These are phyloP conservation scores for Hypoxylon sp. DNA, from an alignment of 2,329 filamentous ascomycete genomes.

Conservation along the genomic window DNA sequence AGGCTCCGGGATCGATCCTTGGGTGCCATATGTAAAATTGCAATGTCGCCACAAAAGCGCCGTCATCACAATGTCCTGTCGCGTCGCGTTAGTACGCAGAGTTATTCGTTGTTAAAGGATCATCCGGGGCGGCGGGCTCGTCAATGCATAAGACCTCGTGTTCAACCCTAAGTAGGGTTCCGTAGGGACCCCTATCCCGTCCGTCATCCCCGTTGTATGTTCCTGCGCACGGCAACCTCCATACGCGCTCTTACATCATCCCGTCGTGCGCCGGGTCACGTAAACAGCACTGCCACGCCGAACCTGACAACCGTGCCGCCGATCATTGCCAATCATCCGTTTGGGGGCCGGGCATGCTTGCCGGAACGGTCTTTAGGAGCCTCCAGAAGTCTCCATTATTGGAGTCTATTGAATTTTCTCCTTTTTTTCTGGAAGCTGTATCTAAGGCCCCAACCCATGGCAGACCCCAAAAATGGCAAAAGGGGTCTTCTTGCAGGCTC, in stretches of 20 bases:
- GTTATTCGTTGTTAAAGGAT: constrained; percentile 16
- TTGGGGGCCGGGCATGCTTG: constrained; percentile 32
- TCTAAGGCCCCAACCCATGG: constrained; percentile 7
- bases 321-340: constrained; percentile 38
- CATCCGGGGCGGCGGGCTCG: constrained; percentile 33
- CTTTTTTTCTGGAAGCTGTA: constrained; percentile 37
- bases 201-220: constrained; percentile 37
- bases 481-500: constrained; percentile 35
- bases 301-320: constrained; percentile 27
- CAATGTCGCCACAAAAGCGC: constrained; percentile 11
- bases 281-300: constrained; percentile 43
- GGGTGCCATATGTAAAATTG: background rate
- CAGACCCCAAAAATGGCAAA: constrained; percentile 30
- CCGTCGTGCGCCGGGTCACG: constrained; percentile 31
- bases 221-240: constrained; percentile 33
- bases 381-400: constrained; percentile 22
- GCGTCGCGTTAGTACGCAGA: constrained; percentile 16
- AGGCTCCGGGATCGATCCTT: constrained; percentile 17
- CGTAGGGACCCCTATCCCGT: constrained; percentile 30
- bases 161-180: constrained; percentile 27
- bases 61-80: constrained; percentile 8
- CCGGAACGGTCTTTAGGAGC: constrained; percentile 37
- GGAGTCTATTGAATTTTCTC: constrained; percentile 28
- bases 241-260: constrained; percentile 41
- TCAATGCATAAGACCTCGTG: constrained; percentile 41